Percentiles rank a stretch among this genome's conserved stretches.
Conservation (phyloP, 805 yeast genomes). For the Teunomyces stri region DNA sequence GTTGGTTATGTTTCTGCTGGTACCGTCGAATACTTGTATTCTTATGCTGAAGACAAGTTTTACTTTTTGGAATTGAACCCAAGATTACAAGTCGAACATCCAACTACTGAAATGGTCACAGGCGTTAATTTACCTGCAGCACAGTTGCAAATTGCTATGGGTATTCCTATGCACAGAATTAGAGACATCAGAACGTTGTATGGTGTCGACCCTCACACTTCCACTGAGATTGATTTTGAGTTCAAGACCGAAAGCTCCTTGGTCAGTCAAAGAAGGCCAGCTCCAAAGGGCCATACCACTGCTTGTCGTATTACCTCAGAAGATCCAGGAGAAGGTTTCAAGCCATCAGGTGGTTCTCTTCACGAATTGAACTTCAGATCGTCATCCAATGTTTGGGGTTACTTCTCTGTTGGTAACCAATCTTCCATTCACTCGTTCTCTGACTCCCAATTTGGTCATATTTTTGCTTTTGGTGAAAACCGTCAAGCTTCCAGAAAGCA, state of each 20-base stretch:
- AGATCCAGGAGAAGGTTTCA: slow-evolving; percentile 99
- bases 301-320: slow-evolving; percentile 99
- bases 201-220: slow-evolving; percentile 93
- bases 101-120: slow-evolving; percentile 98
- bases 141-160: slow-evolving; percentile 98
- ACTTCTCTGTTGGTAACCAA: slow-evolving; percentile 93
- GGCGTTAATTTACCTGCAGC: slow-evolving; percentile 99
- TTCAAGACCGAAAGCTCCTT: slow-evolving; percentile 71
- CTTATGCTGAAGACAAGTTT: slow-evolving; percentile 90
- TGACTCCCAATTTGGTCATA: slow-evolving; percentile 98
- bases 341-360: slow-evolving; percentile 95
- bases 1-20: slow-evolving; percentile 99
- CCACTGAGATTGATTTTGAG: slow-evolving; percentile 87
- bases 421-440: slow-evolving; percentile 97
- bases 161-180: slow-evolving; percentile 94
- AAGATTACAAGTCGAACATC: slow-evolving; percentile 99
- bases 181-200: slow-evolving; percentile 88
- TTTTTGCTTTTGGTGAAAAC: slow-evolving; percentile 98
- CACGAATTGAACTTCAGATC: slow-evolving; percentile 97
- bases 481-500: slow-evolving; percentile 97
- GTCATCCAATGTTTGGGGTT: slow-evolving; percentile 98
- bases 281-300: slow-evolving; percentile 97
- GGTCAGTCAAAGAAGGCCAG: slow-evolving; percentile 84
- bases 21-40: slow-evolving; percentile 95
- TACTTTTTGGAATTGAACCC: slow-evolving; percentile 97